Evolutionary conservation across 345 rosid genomes (phyloP), one percentile per base, ranked within the genome.

Genomic region (Psidium guajava): DNA sequence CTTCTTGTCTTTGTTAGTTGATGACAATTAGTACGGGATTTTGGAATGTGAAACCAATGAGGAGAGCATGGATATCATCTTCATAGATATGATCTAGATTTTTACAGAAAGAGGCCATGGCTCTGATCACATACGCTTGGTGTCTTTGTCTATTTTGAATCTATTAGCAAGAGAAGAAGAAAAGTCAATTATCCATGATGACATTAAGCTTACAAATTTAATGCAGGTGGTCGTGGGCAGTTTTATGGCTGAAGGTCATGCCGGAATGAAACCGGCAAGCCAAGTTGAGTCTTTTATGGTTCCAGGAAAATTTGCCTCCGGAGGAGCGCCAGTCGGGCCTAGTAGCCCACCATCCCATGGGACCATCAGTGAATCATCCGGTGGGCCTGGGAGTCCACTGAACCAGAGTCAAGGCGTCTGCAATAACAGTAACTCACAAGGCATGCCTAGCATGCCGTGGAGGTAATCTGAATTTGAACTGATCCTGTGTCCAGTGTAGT

Each of bases 291-390:
- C 86, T 28, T 88, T 87, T 53, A 81, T 91, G 25, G 85, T 84
- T 32, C 59, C 86, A 42, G 42, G 85, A 32, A 88, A 84, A 58
- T 52, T 89, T 44, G 85, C 82, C 14, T 84, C 82, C 27, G 52
- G 85, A 16, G 85, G 83, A 44, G 24, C 84, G 44, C 73, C 91
- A 27, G 90, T 91, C 12, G 73, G 53, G 32, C 51, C 53, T 55
- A 88, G 84, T 15, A 87, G 90, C 85, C 90, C 93, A 89, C 92
- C 93, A 40, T 92, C 93, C 15, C 91, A 89, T 44, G 94, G 92
- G 14, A 91, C 91, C 59, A 85, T 89, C 15, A 91, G 94, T 24
- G 94, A 92, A 88, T 92, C 93, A 51, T 92, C 94, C 3, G 94
- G 93, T 49, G 93, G 92, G 13, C 85, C 87, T 55, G 93, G 90